Conservation (phyloP, 441 rosid species). For the Brassica balearica region DNA sequence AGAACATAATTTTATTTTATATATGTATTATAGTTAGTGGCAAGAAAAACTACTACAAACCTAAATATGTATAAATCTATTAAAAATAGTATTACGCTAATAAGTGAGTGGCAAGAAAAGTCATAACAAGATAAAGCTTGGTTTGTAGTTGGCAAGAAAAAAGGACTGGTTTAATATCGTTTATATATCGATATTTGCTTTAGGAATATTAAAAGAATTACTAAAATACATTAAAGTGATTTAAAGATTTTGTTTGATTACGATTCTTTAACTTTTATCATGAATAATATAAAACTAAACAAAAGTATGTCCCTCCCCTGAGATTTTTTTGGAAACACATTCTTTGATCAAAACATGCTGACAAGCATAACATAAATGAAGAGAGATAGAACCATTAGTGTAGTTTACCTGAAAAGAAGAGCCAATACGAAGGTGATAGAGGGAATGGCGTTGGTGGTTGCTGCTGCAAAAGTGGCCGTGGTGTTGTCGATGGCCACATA, state of each 20-base stretch:
- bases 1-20: not conserved
- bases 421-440: conserved; percentile 76
- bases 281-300: not conserved
- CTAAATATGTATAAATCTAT: not conserved
- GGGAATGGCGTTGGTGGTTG: conserved; percentile 77
- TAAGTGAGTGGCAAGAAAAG: not conserved
- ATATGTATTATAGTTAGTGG: not conserved
- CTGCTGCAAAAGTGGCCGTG: conserved; percentile 90
- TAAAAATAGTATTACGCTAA: not conserved
- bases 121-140: not conserved
- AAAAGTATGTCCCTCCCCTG: conserved; percentile 30
- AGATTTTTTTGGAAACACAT: not conserved
- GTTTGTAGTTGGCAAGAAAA: not conserved
- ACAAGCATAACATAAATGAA: conserved; percentile 11
- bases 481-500: conserved; percentile 68
- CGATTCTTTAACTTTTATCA: conserved; percentile 9
- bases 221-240: conserved; percentile 19
- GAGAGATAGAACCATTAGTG: not conserved
- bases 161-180: not conserved
- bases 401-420: conserved; percentile 56
- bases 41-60: not conserved
- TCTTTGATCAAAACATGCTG: not conserved
- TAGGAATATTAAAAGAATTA: conserved; percentile 24
- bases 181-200: not conserved
- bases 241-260: not conserved